Base-by-base conservation (phyloP, 2,329 filamentous ascomycete genomes). In the Grosmannia huntii region DNA sequence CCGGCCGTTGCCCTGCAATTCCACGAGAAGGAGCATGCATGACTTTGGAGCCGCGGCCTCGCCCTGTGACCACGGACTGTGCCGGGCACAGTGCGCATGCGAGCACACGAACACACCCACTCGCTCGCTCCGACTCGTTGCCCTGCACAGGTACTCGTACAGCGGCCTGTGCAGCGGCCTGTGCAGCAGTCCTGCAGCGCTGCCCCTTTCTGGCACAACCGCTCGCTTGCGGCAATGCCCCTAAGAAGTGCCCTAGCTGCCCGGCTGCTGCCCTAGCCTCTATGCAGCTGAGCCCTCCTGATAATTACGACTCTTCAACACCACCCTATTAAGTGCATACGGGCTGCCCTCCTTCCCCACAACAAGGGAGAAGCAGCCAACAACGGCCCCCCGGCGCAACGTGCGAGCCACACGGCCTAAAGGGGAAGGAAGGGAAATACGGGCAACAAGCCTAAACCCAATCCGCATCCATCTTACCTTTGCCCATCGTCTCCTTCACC, bases 401-500 rank as follows among this genome's bases (percentile, higher is more conserved):
- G 53, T 55, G 53, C 53, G 53, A 44, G 53, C 4, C 53, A 54
- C 53, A 55, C 53, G 53, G 53, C 38, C 53, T 23, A 46, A 53
- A 52, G n/a, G n/a, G 33, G 33, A 11, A 25, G 11, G 52, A 51
- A 38, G 38, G 38, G n/a, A 55, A 50, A 38, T 36, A 55, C 5
- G 19, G 41, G 23, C 23, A 51, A 54, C 50, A 25, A 41, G 50
- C 57, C 57, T 58, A 60, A 60, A 54, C 59, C 57, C 59, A 57
- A 57, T 59, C 50, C 56, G 53, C 53, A 53, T 56, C 16, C 4
- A 10, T 6, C n/a, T 6, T 55, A 9, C 33, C 41, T 55, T 6
- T 41, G n/a, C 38, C 31, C 46, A 12, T 51, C 28, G 33, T 14
- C 48, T 14, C 28, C 44, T 31, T 38, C 44, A 14, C 28, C 23